Conservation (phyloP, 129 eudicot species). For the Arctium lappa region DNA sequence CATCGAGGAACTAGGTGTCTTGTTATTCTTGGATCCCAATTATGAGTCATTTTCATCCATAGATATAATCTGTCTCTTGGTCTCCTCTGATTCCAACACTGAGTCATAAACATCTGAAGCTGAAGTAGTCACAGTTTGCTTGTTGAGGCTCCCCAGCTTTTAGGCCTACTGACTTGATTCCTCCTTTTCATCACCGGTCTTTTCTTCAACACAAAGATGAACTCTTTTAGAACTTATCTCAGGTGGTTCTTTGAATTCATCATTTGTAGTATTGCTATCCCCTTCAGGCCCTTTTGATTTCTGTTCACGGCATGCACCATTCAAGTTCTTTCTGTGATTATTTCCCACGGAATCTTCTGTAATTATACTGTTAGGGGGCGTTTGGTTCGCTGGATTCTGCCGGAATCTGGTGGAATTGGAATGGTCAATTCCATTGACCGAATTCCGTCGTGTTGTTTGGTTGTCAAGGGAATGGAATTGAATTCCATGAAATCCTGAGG, state of each 20-base stretch:
- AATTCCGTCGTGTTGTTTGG: too few species aligned
- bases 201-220: constrained; percentile 20
- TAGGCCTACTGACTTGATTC: constrained; percentile 11
- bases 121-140: constrained; percentile 16
- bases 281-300: background rate
- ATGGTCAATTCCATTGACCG: too few species aligned
- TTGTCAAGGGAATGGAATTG: too few species aligned
- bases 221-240: background rate
- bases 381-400: too few species aligned
- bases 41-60: constrained; percentile 4
- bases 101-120: constrained; percentile 9
- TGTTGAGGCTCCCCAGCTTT: background rate
- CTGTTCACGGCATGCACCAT: constrained; percentile 1
- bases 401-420: too few species aligned
- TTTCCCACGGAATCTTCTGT: constrained; percentile 14
- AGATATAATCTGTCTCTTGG: background rate
- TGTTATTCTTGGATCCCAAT: constrained; percentile 17
- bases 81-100: background rate
- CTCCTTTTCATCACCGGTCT: constrained; percentile 5
- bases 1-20: constrained; percentile 42
- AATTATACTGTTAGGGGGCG: background rate
- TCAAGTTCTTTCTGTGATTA: too few species aligned
- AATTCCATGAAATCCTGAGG: too few species aligned
- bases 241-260: background rate
- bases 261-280: constrained; percentile 10